phyloP scores from a whole-genome alignment of 2,329 filamentous ascomycete species.

The Metarhizium guizhouense region DNA sequence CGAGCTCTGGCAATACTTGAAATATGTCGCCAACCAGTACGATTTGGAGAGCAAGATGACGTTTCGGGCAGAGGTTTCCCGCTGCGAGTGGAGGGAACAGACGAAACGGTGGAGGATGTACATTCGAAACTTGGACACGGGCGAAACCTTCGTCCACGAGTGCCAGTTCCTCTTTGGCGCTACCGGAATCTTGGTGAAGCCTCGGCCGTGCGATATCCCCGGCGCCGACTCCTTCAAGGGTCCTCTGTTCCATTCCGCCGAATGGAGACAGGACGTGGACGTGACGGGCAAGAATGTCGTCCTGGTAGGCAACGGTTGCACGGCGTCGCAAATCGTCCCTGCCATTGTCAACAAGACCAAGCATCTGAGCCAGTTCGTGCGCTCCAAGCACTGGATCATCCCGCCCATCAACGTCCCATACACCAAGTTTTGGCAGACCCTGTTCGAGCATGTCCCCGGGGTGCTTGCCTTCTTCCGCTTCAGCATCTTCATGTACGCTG shows the following conservation, averaged over 20 bases:
- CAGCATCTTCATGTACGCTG: slow-evolving; percentile 30
- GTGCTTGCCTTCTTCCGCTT: slow-evolving; percentile 28
- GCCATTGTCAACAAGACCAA: slow-evolving; percentile 26
- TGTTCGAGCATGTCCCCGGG: slow-evolving; percentile 41
- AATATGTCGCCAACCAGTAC: slow-evolving; percentile 38
- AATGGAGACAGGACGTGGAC: slow-evolving; percentile 43
- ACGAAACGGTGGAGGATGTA: slow-evolving; percentile 25
- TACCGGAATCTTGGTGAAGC: slow-evolving; percentile 23
- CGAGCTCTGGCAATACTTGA: slow-evolving; percentile 51
- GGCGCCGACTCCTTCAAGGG: slow-evolving; percentile 37
- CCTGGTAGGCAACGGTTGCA: slow-evolving; percentile 47
- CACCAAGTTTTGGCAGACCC: slow-evolving; percentile 9
- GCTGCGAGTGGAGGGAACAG: slow-evolving; percentile 29
- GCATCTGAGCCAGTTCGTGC: slow-evolving; percentile 31
- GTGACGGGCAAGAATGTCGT: slow-evolving; percentile 37
- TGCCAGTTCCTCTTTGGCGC: slow-evolving; percentile 30
- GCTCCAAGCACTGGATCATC: slow-evolving; percentile 34
- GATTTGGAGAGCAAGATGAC: slow-evolving; percentile 28
- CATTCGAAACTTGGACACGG: slow-evolving; percentile 16
- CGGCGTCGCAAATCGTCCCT: slow-evolving; percentile 44
- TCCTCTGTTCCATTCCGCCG: slow-evolving; percentile 42
- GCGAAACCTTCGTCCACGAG: slow-evolving; percentile 22
- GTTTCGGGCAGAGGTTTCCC: slow-evolving; percentile 27
- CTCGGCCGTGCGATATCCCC: slow-evolving; percentile 31
- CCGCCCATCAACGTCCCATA: slow-evolving; percentile 19